Evolutionary conservation across 441 rosid species (phyloP), one percentile per base, ranked within the genome.

Genomic region (Brassica balearica): DNA sequence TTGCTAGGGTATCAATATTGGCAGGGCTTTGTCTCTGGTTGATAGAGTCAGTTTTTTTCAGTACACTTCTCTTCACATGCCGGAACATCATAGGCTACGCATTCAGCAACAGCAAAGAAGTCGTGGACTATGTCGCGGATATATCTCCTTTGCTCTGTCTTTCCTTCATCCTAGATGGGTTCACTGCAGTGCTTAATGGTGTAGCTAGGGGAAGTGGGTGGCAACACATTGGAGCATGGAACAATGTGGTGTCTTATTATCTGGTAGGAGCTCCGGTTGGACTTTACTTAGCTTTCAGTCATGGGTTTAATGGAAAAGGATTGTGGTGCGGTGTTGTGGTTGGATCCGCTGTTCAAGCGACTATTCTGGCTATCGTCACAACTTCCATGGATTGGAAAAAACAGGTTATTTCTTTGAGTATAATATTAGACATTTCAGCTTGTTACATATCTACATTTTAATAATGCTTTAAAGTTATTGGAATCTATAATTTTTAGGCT

Each of bases 201-300:
- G 81, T 88, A 61, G 82, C 89, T 8, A 83, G 90, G 65, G 90
- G 89, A 79, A 84, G 89, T 63, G 90, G 90, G 32, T 88, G 89
- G 92, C 92, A 87, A 75, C 82, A 87, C 58, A 75, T 86, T 8
- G 90, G 88, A 64, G 92, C 92, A 5, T 85, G 61, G 80, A 78
- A 80, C 43, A 88, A 86, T 77, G 81, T 88, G 2, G 87, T 82
- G 46, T 84, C 92, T n/a, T 88, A 77, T 68, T 88, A 88, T 81
- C 77, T 87, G 2, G 69, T 81, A 23, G 90, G 89, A 56, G 87
- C 80, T 74, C 90, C 92, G 2, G 55, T 83, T 9, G 90, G 88
- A 46, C 55, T 80, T n/a, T n/a, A 14, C 12, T 81, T 87, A 73
- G 89, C 77, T 19, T 87, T 88, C 59, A 65, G 75, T 71, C 29